A percentile compares a stretch with the other conserved stretches of the same genome.
These are phyloP conservation scores for Kuraishia cidri DNA, from an alignment of 805 yeast species.

Conservation along the genomic window DNA sequence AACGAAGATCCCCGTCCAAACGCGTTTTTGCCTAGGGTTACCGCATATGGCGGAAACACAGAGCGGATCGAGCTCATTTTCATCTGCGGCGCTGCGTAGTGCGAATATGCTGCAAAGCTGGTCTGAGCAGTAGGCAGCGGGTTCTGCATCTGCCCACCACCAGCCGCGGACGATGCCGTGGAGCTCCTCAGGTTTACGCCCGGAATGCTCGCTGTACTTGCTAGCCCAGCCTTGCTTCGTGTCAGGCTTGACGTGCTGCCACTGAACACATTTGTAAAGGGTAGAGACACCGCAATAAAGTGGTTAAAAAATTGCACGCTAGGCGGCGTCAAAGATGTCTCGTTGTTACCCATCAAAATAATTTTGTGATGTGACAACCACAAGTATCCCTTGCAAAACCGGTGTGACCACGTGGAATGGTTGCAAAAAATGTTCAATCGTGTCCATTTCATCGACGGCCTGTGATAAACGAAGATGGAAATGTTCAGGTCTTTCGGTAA, in stretches of 20 bases:
- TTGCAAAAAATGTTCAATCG: constrained; percentile 45
- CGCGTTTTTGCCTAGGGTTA: constrained; percentile 69
- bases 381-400: constrained; percentile 59
- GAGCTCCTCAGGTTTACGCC: neutral
- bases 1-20: constrained; percentile 56
- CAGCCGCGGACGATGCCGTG: neutral
- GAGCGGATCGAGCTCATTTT: constrained; percentile 59
- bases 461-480: constrained; percentile 40
- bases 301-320: constrained; percentile 37
- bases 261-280: constrained; percentile 37
- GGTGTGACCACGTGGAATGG: constrained; percentile 43
- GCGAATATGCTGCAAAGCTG: constrained; percentile 62
- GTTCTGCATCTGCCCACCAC: neutral
- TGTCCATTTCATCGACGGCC: constrained; percentile 55
- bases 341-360: constrained; percentile 44
- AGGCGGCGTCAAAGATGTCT: constrained; percentile 35
- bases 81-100: constrained; percentile 65
- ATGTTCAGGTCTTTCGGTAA: constrained; percentile 36
- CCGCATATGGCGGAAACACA: constrained; percentile 69
- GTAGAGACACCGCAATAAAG: constrained; percentile 40
- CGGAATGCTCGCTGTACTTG: neutral
- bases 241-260: neutral
- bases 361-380: constrained; percentile 79
- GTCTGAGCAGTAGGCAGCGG: constrained; percentile 6
- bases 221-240: neutral